These are phyloP conservation scores for Rhizopogon vinicolor DNA, from an alignment of 768 basidiomycete species.

Conservation along the genomic window DNA sequence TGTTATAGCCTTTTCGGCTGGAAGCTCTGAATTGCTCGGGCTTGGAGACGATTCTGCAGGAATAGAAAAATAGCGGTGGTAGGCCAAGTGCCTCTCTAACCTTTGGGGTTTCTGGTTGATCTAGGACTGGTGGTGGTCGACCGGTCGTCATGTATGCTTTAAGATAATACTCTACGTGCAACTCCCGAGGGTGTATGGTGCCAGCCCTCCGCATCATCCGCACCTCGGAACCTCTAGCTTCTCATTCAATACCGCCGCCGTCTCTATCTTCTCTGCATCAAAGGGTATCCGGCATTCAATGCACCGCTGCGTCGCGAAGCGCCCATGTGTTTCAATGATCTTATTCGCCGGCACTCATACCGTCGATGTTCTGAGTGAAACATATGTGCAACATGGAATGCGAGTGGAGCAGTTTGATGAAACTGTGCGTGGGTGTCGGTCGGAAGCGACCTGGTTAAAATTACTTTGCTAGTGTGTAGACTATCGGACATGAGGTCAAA, in stretches of 20 bases:
- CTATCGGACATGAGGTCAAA: constrained; percentile 26
- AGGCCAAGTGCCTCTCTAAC: constrained; percentile 43
- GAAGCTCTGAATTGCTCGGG: not conserved
- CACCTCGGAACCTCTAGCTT: constrained; percentile 60
- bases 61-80: constrained; percentile 46
- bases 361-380: constrained; percentile 93
- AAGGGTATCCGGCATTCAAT: constrained; percentile 63
- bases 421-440: constrained; percentile 88
- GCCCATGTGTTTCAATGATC: constrained; percentile 94
- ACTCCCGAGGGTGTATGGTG: constrained; percentile 37
- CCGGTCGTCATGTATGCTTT: constrained; percentile 42
- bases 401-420: constrained; percentile 75
- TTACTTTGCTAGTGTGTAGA: constrained; percentile 91
- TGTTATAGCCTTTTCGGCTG: constrained; percentile 8
- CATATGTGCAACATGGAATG: constrained; percentile 68
- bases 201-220: constrained; percentile 58
- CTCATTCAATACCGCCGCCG: constrained; percentile 53
- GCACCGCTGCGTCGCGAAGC: constrained; percentile 85
- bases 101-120: constrained; percentile 38
- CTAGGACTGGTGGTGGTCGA: constrained; percentile 44
- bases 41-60: constrained; percentile 5
- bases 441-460: constrained; percentile 88
- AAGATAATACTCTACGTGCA: constrained; percentile 51
- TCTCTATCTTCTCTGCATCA: constrained; percentile 64
- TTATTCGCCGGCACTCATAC: constrained; percentile 71